Percentiles rank a stretch among this genome's conserved stretches.
Conservation (phyloP, 345 rosid genomes). For the Iberis pinnata region DNA sequence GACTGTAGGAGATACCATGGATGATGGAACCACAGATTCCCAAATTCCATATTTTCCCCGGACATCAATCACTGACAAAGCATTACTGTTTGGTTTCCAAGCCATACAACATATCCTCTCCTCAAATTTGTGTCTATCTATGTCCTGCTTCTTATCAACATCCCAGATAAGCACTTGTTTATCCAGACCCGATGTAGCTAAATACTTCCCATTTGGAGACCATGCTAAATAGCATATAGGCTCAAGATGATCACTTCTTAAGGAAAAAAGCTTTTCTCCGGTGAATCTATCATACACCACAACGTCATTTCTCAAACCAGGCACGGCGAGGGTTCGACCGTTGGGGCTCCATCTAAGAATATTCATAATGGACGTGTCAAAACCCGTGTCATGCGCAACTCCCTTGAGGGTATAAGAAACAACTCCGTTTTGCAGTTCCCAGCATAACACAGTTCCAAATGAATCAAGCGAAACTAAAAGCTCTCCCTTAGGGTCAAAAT, state of each 20-base stretch:
- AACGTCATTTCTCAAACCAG: constrained; percentile 77
- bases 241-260: constrained; percentile 75
- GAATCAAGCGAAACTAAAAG: constrained; percentile 84
- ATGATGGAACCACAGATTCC: constrained; percentile 86
- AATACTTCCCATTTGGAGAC: constrained; percentile 93
- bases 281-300: constrained; percentile 92
- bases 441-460: constrained; percentile 62
- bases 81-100: constrained; percentile 85
- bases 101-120: constrained; percentile 73
- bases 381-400: constrained; percentile 57
- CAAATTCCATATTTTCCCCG: constrained; percentile 75
- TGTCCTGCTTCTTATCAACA: constrained; percentile 72
- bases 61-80: constrained; percentile 79
- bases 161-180: constrained; percentile 88
- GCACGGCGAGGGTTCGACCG: constrained; percentile 80
- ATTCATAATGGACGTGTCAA: constrained; percentile 53
- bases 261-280: constrained; percentile 69
- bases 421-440: constrained; percentile 81
- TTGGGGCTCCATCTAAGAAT: constrained; percentile 89
- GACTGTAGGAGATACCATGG: constrained; percentile 79
- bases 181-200: constrained; percentile 87
- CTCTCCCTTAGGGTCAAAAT: constrained; percentile 71
- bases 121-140: constrained; percentile 77
- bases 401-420: constrained; percentile 54
- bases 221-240: constrained; percentile 68